A percentile compares a stretch with the other conserved stretches of the same genome.
These are phyloP conservation scores for Pleurotus giganteus DNA, from an alignment of 768 basidiomycete genomes.

Conservation along the genomic window DNA sequence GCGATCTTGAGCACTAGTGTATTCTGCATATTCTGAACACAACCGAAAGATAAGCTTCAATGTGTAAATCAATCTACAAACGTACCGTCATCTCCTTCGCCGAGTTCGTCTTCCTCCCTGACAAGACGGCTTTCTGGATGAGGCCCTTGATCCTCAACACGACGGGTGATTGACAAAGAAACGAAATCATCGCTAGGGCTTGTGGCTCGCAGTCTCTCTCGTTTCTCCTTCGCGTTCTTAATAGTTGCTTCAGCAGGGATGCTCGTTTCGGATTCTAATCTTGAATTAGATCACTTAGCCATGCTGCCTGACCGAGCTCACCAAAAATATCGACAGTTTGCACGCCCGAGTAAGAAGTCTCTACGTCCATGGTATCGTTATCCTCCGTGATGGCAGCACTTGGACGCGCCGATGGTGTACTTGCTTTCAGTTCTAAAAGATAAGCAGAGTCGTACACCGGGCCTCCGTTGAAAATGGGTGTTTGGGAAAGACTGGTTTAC, in stretches of 20 bases:
- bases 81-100: conserved; percentile 86
- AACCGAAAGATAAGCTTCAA: background rate
- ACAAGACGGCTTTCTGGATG: conserved; percentile 82
- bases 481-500: conserved; percentile 1
- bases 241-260: conserved; percentile 77
- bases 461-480: conserved; percentile 37
- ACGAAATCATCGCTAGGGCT: conserved; percentile 68
- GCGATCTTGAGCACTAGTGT: conserved; percentile 82
- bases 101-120: conserved; percentile 85
- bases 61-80: conserved; percentile 4
- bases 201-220: conserved; percentile 61
- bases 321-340: conserved; percentile 29
- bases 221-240: conserved; percentile 68
- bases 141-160: conserved; percentile 56
- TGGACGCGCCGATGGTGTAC: conserved; percentile 59
- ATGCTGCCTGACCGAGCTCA: conserved; percentile 15
- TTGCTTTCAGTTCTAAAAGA: conserved; percentile 77
- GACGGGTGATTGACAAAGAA: conserved; percentile 66
- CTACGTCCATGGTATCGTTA: conserved; percentile 49
- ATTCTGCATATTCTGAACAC: conserved; percentile 75
- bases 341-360: conserved; percentile 31
- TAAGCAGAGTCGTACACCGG: conserved; percentile 73
- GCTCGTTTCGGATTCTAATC: conserved; percentile 36
- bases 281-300: conserved; percentile 3
- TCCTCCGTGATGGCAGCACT: conserved; percentile 34